phyloP scores from a whole-genome alignment of 495 filamentous ascomycete species.

The Oidiodendron maius region DNA sequence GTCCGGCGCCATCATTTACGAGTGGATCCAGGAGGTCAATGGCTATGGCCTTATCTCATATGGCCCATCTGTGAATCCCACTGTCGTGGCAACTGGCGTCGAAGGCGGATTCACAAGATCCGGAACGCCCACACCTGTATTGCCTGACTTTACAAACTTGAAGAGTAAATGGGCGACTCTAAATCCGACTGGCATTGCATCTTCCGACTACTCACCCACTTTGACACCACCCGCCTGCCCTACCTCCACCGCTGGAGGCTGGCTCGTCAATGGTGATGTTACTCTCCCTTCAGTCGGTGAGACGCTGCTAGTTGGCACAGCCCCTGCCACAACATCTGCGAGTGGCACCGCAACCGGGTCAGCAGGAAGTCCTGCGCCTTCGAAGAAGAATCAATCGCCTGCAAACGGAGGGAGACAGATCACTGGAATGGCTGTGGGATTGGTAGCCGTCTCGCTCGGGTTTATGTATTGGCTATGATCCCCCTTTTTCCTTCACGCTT shows the following conservation, averaged over 20 bases:
- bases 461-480: slow-evolving; percentile 44
- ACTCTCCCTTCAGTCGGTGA: slow-evolving; percentile 64
- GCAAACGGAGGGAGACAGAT: slow-evolving; percentile 40
- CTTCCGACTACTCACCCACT: slow-evolving; percentile 55
- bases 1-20: slow-evolving; percentile 82
- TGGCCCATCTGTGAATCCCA: slow-evolving; percentile 46
- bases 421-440: slow-evolving; percentile 44
- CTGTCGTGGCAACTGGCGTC: slow-evolving; percentile 42
- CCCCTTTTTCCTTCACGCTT: not conserved
- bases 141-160: slow-evolving; percentile 74
- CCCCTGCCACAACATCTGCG: not conserved
- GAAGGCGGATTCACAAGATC: slow-evolving; percentile 61
- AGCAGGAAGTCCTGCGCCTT: slow-evolving; percentile 11
- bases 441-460: slow-evolving; percentile 48
- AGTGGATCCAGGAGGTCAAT: slow-evolving; percentile 86
- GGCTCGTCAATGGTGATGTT: slow-evolving; percentile 64
- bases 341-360: slow-evolving; percentile 15
- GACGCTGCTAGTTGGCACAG: slow-evolving; percentile 28
- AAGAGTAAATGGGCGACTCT: slow-evolving; percentile 71
- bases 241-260: slow-evolving; percentile 57
- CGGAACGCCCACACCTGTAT: slow-evolving; percentile 68
- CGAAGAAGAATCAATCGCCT: slow-evolving; percentile 6
- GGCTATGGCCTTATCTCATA: slow-evolving; percentile 82
- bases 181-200: slow-evolving; percentile 58
- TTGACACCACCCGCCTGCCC: slow-evolving; percentile 68